Percentiles rank a stretch among this genome's conserved stretches.
Evolutionary conservation across 495 filamentous ascomycete species (phyloP).

Genomic region (Friedmanniomyces simplex): DNA sequence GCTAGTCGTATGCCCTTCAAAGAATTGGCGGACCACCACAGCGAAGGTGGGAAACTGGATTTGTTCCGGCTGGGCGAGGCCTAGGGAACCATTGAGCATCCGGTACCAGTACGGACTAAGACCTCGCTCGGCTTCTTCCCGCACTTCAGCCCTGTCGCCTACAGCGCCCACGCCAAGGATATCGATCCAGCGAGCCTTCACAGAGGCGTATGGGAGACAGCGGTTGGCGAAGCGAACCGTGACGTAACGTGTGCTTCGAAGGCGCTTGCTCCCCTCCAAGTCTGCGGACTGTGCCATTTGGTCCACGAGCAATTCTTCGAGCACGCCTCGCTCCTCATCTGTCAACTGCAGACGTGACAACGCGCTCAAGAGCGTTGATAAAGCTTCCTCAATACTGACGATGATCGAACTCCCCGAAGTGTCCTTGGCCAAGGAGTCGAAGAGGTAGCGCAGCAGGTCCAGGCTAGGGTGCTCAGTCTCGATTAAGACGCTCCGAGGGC

Average conservation of each 20-base stretch:
- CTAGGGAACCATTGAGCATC: conserved; percentile 44
- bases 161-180: conserved; percentile 62
- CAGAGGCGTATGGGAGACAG: conserved; percentile 70
- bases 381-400: conserved; percentile 78
- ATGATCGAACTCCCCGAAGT: conserved; percentile 60
- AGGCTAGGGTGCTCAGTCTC: conserved; percentile 38
- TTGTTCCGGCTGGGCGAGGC: conserved; percentile 27
- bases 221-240: conserved; percentile 84
- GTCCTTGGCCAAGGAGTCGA: conserved; percentile 72
- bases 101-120: conserved; percentile 72
- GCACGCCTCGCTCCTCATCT: conserved; percentile 34
- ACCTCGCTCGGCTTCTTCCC: conserved; percentile 85
- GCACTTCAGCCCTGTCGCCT: conserved; percentile 63
- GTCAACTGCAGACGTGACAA: conserved; percentile 36
- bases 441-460: conserved; percentile 64
- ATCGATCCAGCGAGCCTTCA: conserved; percentile 77
- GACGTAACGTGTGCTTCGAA: conserved; percentile 60
- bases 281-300: conserved; percentile 26
- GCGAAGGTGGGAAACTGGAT: conserved; percentile 33
- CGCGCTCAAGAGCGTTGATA: conserved; percentile 63
- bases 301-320: conserved; percentile 36
- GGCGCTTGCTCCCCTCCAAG: conserved; percentile 21
- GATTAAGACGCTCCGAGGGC: conserved; percentile 40
- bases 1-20: conserved; percentile 1
- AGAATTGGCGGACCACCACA: conserved; percentile 14